Evolutionary conservation across 2,329 filamentous ascomycete genomes (phyloP).

Genomic region (Epichloe amarillans): DNA sequence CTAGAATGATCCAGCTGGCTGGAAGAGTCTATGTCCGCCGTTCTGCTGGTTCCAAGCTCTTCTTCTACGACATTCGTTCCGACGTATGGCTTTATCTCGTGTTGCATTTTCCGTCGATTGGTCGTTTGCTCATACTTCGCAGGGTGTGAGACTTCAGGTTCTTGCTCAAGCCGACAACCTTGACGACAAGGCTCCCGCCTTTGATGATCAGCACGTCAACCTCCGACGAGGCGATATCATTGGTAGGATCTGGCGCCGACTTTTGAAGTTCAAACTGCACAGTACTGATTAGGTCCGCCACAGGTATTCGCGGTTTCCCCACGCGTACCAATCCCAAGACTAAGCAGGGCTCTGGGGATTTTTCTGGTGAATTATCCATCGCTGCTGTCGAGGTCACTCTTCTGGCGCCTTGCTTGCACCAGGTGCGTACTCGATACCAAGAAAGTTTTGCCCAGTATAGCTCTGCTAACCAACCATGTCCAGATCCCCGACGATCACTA

Average conservation of each 20-base stretch:
- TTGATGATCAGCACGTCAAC: conserved; percentile 79
- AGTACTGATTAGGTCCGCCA: neutral
- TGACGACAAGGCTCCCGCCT: conserved; percentile 49
- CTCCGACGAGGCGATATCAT: conserved; percentile 88
- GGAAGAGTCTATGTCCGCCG: conserved; percentile 86
- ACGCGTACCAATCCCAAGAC: conserved; percentile 74
- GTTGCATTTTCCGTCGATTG: neutral
- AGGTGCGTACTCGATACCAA: conserved; percentile 38
- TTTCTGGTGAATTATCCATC: conserved; percentile 72
- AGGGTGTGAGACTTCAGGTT: conserved; percentile 65
- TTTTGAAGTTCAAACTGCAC: neutral
- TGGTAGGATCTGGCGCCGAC: conserved; percentile 28
- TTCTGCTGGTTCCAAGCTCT: conserved; percentile 66
- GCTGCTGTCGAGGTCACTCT: conserved; percentile 79
- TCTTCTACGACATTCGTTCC: conserved; percentile 63
- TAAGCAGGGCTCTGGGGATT: conserved; percentile 59
- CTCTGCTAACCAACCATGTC: neutral
- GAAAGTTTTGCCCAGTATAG: neutral
- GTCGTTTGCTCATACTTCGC: neutral
- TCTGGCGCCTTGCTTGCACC: conserved; percentile 78
- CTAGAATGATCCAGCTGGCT: conserved; percentile 63
- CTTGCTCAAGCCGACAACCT: conserved; percentile 81
- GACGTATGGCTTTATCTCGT: conserved; percentile 13
- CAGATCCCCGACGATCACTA: conserved; percentile 68
- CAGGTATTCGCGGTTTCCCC: conserved; percentile 17